Base-by-base conservation (phyloP, 257 asterid genomes). In the Verbena officinalis region DNA sequence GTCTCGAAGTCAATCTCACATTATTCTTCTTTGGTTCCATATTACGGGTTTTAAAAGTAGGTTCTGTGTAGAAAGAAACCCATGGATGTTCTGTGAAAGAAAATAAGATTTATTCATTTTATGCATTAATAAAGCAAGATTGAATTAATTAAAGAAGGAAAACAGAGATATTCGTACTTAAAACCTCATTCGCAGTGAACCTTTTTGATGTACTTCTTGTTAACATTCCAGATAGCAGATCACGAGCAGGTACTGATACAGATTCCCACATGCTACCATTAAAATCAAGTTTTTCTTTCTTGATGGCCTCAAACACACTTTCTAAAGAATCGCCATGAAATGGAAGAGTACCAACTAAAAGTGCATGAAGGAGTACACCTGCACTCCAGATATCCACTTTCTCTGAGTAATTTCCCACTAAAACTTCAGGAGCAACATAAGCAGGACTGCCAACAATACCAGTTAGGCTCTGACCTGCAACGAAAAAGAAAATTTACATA, bases 391-490 rank as follows among this genome's bases (percentile, higher is more conserved):
- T 67, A 53, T 83, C 89, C 74, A 77, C 83, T 58, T 80, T 80
- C 74, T 83, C 82, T 2, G 86, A 79, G 71, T 83, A 83, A 74
- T 83, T 75, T 67, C 89, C 86, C 19, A 64, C 15, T 70, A 83
- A 75, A 52, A 83, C 80, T 72, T 83, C 86, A n/a, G 89, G 89
- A 54, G 89, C 85, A 66, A 83, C 80, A 62, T 83, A 83, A 64
- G 86, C 89, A 65, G 89, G 85, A 72, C 84, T 81, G 63, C 87
- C 83, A 67, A 78, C 86, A 17, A 80, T 59, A 51, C 84, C 86
- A 34, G 67, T 72, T 65, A 80, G 62, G 53, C 71, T 75, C 71
- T 77, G 84, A 73, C 89, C 86, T 79, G 70, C 13, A 72, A 36
- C 8, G 48, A 38, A 56, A 64, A 59, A n/a, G n/a, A 7, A 23